Base-by-base conservation (phyloP, 371 early-diverging fungal genomes). In the Syncephalastrum contaminatum region DNA sequence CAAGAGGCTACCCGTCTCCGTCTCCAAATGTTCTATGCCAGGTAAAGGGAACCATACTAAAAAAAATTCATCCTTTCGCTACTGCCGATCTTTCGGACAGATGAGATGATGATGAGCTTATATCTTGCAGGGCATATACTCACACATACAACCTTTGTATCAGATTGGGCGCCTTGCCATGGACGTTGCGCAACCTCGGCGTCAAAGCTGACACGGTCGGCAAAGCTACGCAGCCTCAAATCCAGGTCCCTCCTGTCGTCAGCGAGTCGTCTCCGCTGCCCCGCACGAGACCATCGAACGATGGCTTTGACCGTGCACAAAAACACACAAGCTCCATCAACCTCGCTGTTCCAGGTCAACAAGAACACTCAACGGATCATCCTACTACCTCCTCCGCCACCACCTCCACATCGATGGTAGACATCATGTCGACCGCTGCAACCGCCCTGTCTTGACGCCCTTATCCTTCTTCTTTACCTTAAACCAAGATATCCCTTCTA, bases 1-100 rank as follows among this genome's bases (percentile, higher is more conserved):
- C 72, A 83, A 36, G 96, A 96, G 65, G 82, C 87, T 13, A 78
- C 92, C 59, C 83, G 90, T 3, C 70, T 94, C 51, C 85, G 93
- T 42, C 71, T 95, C 20, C 88, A 88, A 59, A 96, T 96, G 94
- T 95, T 94, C 58, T 93, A 92, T 67, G 90, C 95, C 24, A 46
- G 60, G 57, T 62, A 42, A 36, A 50, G 43, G 42, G 14, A 48
- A 41, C 13, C 14, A 44, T n/a, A 42, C 24, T n/a, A n/a, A n/a
- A n/a, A n/a, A 24, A 15, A 40, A 43, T 24, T 36, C n/a, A 15
- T 4, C 20, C 43, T 18, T 39, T 30, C 22, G 14, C 19, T 19
- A 19, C 20, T 19, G 46, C 30, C 45, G 45, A 54, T 36, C 25
- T 25, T 25, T 25, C 0, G 25, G 25, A 5, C 47, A 43, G 36